Percentiles rank a stretch among this genome's conserved stretches.
Evolutionary conservation across 176 grass and related monocot species (phyloP).

Genomic region (Aegilops umbellulata): DNA sequence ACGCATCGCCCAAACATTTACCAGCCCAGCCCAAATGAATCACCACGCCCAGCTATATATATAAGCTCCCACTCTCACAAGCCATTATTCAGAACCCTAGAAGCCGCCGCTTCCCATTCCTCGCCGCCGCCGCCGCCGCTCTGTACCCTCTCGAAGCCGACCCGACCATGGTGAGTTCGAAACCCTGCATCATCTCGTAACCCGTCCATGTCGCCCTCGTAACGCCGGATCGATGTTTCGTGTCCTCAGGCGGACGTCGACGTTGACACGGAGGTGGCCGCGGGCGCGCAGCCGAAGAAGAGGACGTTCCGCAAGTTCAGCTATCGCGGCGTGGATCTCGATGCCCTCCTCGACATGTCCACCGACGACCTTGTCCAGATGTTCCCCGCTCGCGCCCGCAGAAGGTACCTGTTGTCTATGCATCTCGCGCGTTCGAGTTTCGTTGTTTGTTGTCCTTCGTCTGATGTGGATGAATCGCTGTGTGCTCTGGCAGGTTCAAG

Average conservation of each 20-base stretch:
- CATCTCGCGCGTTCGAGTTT: neutral
- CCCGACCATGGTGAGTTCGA: slow-evolving; percentile 4
- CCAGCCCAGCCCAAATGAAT: neutral
- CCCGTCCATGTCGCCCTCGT: neutral
- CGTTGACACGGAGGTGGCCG: slow-evolving; percentile 63
- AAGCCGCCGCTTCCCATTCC: neutral
- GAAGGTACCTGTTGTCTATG: slow-evolving; percentile 44
- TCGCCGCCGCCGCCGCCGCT: neutral
- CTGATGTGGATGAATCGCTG: neutral
- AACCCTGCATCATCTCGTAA: neutral
- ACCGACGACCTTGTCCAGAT: slow-evolving; percentile 96
- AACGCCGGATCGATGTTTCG: neutral
- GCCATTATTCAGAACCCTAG: neutral
- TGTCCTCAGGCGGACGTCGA: slow-evolving; percentile 55
- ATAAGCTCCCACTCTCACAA: neutral
- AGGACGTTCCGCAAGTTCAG: slow-evolving; percentile 97
- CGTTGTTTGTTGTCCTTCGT: neutral
- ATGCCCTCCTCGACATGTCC: slow-evolving; percentile 92
- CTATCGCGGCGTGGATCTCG: slow-evolving; percentile 89
- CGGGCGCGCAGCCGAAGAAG: slow-evolving; percentile 78
- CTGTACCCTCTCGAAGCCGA: neutral
- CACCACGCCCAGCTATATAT: neutral
- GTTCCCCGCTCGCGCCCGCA: slow-evolving; percentile 78
- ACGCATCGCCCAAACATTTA: too few species aligned
- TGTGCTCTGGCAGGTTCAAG: slow-evolving; percentile 54